phyloP scores from a whole-genome alignment of 768 basidiomycete species.

The Dioszegia hungarica region DNA sequence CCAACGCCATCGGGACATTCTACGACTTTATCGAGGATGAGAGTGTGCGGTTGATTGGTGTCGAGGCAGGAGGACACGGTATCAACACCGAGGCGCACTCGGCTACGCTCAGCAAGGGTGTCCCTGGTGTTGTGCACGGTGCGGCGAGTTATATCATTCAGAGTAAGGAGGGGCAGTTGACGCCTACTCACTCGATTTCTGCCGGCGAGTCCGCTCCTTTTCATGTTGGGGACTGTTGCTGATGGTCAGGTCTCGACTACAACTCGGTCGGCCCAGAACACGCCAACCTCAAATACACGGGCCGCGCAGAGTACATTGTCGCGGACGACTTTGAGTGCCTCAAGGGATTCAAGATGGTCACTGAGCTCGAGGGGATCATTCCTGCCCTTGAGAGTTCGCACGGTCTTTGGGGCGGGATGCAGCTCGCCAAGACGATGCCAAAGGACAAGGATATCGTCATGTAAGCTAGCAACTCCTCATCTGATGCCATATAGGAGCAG shows the following conservation, averaged over 20 bases:
- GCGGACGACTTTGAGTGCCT: constrained; percentile 93
- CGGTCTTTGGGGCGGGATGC: constrained; percentile 87
- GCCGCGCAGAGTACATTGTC: constrained; percentile 83
- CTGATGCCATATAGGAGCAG: background rate
- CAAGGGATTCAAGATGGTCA: constrained; percentile 83
- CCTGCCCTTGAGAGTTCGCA: constrained; percentile 95
- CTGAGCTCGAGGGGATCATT: constrained; percentile 93
- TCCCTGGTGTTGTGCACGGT: constrained; percentile 91
- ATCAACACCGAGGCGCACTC: constrained; percentile 46
- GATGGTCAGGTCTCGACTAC: constrained; percentile 29
- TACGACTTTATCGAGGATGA: constrained; percentile 91
- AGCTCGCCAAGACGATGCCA: constrained; percentile 74
- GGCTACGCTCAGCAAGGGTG: constrained; percentile 84
- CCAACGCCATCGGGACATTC: constrained; percentile 96
- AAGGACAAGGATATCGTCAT: constrained; percentile 85
- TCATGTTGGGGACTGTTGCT: background rate
- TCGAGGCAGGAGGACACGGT: constrained; percentile 98
- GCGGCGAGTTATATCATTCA: constrained; percentile 90
- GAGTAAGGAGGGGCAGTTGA: constrained; percentile 80
- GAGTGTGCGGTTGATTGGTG: constrained; percentile 77
- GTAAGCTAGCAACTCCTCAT: constrained; percentile 55
- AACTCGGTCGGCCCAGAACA: constrained; percentile 91
- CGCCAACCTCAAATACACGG: constrained; percentile 91
- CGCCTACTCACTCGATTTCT: constrained; percentile 94
- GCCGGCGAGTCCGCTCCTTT: constrained; percentile 48